phyloP scores from a whole-genome alignment of 805 yeast genomes.

The Ogataea trehaloabstinens region DNA sequence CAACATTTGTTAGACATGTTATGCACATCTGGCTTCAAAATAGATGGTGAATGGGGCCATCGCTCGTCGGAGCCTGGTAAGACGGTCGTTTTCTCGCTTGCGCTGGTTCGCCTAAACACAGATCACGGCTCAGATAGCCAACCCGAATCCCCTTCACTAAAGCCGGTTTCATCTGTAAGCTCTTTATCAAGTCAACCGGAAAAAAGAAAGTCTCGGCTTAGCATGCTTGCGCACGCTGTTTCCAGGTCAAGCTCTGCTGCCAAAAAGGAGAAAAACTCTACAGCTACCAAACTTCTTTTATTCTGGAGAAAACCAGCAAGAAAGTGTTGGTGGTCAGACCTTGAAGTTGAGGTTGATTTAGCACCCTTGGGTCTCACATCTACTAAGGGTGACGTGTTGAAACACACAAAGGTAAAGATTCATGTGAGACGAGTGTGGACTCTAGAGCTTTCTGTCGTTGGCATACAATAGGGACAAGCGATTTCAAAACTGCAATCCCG shows the following conservation, averaged over 20 bases:
- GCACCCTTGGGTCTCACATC: constrained; percentile 23
- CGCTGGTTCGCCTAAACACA: constrained; percentile 58
- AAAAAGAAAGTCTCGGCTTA: constrained; percentile 54
- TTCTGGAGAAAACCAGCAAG: constrained; percentile 99
- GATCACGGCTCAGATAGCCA: constrained; percentile 11
- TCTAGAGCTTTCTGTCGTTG: constrained; percentile 84
- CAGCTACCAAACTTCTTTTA: constrained; percentile 62
- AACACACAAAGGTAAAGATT: constrained; percentile 53
- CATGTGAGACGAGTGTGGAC: constrained; percentile 98
- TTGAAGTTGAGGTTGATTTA: constrained; percentile 45
- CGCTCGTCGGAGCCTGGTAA: constrained; percentile 84
- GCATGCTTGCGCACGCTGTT: constrained; percentile 60
- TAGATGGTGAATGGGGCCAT: constrained; percentile 78
- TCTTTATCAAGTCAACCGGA: constrained; percentile 21
- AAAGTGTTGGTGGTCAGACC: constrained; percentile 96
- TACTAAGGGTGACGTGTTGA: constrained; percentile 25
- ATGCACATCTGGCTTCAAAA: constrained; percentile 78
- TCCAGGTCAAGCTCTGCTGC: constrained; percentile 38
- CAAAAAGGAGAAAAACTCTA: constrained; percentile 35
- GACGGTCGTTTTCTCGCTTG: constrained; percentile 82
- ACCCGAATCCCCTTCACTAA: constrained; percentile 32
- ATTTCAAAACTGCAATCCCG: too few relatives aligned
- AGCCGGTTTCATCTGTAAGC: constrained; percentile 24
- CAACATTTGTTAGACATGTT: constrained; percentile 93
- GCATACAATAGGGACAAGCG: constrained; percentile 52